Evolutionary conservation across 2,329 filamentous ascomycete species (phyloP).

Genomic region (Pezicula carpinea): DNA sequence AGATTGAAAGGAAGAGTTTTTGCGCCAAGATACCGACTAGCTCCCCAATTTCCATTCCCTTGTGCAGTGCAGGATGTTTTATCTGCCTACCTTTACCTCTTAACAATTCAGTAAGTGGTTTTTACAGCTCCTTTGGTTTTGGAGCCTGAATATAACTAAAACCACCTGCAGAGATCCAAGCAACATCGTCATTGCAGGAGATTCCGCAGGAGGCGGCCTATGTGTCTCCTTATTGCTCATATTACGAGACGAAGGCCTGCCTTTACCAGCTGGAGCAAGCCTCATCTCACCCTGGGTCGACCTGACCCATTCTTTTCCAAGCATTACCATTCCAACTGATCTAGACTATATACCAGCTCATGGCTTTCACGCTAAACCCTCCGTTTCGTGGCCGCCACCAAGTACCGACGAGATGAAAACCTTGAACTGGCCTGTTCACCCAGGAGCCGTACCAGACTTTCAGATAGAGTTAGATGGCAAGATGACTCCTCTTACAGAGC

Average conservation of each 20-base stretch:
- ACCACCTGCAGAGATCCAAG: conserved; percentile 47
- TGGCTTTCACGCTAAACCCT: conserved; percentile 86
- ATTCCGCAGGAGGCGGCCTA: conserved; percentile 91
- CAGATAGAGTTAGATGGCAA: conserved; percentile 67
- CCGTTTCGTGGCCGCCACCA: conserved; percentile 80
- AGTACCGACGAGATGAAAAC: conserved; percentile 64
- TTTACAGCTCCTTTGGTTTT: not conserved
- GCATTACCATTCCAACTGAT: conserved; percentile 62
- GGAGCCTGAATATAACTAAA: conserved; percentile 1
- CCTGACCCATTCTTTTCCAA: conserved; percentile 88
- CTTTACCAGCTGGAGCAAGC: conserved; percentile 82
- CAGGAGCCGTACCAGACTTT: conserved; percentile 36
- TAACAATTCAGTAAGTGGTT: conserved; percentile 51
- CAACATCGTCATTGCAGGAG: conserved; percentile 79
- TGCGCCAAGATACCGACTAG: conserved; percentile 76
- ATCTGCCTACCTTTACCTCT: conserved; percentile 70
- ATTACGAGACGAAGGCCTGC: conserved; percentile 68
- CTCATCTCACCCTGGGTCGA: conserved; percentile 93
- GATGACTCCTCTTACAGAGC: conserved; percentile 70
- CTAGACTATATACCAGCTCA: conserved; percentile 80
- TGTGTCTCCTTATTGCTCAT: conserved; percentile 67
- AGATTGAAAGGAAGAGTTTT: conserved; percentile 73
- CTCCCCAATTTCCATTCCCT: conserved; percentile 89
- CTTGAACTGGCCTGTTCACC: conserved; percentile 36
- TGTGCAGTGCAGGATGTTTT: conserved; percentile 44